Evolutionary conservation across 2,329 filamentous ascomycete genomes (phyloP), one percentile per base, ranked within the genome.

Genomic region (Aureobasidium leucospermi): DNA sequence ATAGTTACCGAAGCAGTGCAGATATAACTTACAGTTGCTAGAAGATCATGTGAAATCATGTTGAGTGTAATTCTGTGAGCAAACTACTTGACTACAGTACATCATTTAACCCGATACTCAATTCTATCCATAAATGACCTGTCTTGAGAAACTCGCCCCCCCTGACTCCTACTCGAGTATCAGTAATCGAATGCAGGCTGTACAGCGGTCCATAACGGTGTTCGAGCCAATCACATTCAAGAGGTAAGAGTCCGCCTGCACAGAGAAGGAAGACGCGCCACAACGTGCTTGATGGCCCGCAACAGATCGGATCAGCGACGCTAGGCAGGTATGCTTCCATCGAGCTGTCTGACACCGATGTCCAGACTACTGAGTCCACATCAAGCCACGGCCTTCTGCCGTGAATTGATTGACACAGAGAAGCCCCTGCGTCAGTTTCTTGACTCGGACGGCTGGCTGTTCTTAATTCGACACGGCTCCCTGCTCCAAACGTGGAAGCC

Each of bases 341-440:
- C 34, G 19, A 58, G 34, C 15, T 57, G 43, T 58, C 42, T 42
- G 36, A 43, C 43, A 16, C 31, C 29, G 42, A 4, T 48, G 55
- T 48, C 36, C 23, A 43, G 36, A 16, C 43, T 39, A 58, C 16
- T 48, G 52, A 56, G 43, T 29, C 19, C 32, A 42, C 43, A 19
- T 57, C 53, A 58, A 58, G 42, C 42, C 53, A 47, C 53, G 29
- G 15, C 16, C 19, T 58, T 45, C 19, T 36, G 52, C 53, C 53
- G 43, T 47, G 23, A 13, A 16, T 19, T 39, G 53, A 48, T 58
- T 46, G 43, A 58, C 42, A 57, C 41, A 47, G n/a, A 10, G 29
- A 48, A 58, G 53, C 55, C 55, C 55, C 55, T 58, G 55, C 55
- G 36, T 58, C 36, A 19, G 6, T 47, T 48, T 13, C 52, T 56